Evolutionary conservation across 1,284 basidiomycete species (phyloP), one percentile per base, ranked within the genome.

Genomic region (Lignosus rhinocerotis): DNA sequence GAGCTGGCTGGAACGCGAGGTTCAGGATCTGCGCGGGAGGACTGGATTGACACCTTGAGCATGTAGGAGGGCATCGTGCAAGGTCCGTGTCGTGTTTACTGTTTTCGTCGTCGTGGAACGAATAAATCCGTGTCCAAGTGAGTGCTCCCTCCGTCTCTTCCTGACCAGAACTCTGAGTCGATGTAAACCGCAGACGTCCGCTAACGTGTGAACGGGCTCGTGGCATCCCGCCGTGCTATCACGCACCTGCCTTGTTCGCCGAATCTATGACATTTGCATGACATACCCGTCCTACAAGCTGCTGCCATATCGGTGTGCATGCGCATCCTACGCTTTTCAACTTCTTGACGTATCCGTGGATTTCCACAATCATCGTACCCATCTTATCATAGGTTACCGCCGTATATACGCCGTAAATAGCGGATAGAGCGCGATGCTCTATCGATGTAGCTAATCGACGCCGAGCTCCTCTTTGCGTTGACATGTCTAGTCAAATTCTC

Each of bases 21-120:
- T 84, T 34, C 75, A 80, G 68, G 82, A 83, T 62, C 64, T 85
- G 66, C 59, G 64, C 34, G 51, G 50, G 21, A 49, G 56, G 19
- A 56, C 55, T 5, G 56, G 59, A 34, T 46, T 50, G 34, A 56
- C 54, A 25, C 60, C 60, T 12, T 62, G 43, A 45, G 10, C 17
- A 6, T 10, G 2, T 16, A 17, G 5, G 11, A 17, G 16, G n/a
- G 4, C n/a, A 10, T 16, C 17, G 16, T 19, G 1, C 16, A 1
- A n/a, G 19, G 44, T 31, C 30, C 44, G 25, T 46, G n/a, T 44
- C 50, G 32, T 36, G n/a, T 51, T 4, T n/a, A n/a, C n/a, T n/a
- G n/a, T 25, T 25, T 4, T 4, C 25, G 25, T 25, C 25, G 25
- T 25, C 25, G 25, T 25, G 4, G 25, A 25, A 4, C 25, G 25